These are phyloP conservation scores for Alternaria sp. DNA, from an alignment of 2,329 filamentous ascomycete genomes.

Conservation along the genomic window DNA sequence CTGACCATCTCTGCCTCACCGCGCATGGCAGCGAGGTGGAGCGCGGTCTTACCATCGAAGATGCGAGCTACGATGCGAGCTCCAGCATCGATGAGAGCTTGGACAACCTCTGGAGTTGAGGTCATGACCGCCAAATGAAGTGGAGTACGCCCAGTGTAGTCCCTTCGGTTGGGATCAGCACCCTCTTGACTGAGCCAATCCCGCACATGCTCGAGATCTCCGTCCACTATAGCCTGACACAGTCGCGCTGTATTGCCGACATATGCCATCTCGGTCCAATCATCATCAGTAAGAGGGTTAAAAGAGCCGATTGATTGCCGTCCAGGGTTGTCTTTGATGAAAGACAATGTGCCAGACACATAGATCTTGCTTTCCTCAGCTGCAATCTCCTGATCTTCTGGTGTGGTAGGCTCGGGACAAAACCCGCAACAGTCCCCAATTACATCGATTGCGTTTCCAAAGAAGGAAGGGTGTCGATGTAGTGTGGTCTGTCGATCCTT, in stretches of 20 bases:
- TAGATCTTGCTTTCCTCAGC: constrained; percentile 77
- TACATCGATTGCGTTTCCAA: constrained; percentile 73
- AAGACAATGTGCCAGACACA: constrained; percentile 74
- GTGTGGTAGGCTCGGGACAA: constrained; percentile 72
- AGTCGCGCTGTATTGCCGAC: constrained; percentile 78
- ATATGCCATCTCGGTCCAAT: constrained; percentile 93
- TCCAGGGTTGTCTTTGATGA: constrained; percentile 82
- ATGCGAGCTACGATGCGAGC: constrained; percentile 76
- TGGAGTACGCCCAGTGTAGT: constrained; percentile 69
- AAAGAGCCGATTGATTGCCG: constrained; percentile 76
- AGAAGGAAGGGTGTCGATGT: constrained; percentile 86
- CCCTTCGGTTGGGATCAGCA: constrained; percentile 73
- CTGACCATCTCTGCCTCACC: constrained; percentile 73
- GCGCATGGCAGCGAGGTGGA: constrained; percentile 79
- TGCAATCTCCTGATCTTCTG: constrained; percentile 73
- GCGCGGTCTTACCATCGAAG: constrained; percentile 78
- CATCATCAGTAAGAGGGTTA: constrained; percentile 79
- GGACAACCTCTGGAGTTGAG: constrained; percentile 73
- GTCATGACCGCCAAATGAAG: constrained; percentile 76
- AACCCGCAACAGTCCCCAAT: constrained; percentile 81
- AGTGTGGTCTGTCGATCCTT: constrained; percentile 77
- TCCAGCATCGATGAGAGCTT: constrained; percentile 72
- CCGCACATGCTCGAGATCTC: constrained; percentile 71
- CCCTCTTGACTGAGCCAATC: constrained; percentile 73
- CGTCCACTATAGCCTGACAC: constrained; percentile 81